A percentile compares a stretch with the other conserved stretches of the same genome.
These are phyloP conservation scores for Malus hybrid DNA, from an alignment of 331 rosid genomes.

Conservation along the genomic window DNA sequence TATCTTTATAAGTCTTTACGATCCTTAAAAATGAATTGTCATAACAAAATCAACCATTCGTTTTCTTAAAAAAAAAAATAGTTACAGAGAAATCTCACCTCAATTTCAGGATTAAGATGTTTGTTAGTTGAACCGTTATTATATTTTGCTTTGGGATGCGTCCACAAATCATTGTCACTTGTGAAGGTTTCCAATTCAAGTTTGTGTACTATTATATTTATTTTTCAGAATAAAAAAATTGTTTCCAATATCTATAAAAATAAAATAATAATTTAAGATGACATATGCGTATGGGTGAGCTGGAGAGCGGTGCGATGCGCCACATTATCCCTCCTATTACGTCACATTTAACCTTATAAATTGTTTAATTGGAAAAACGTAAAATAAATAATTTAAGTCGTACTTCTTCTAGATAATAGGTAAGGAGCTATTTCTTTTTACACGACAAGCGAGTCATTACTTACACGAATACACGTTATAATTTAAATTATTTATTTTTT, in stretches of 20 bases:
- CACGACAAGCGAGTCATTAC: too few species aligned
- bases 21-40: too few species aligned
- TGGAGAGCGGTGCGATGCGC: slow-evolving; percentile 7
- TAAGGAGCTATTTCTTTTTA: neutral
- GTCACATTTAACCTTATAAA: neutral
- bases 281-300: neutral
- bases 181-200: neutral
- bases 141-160: too few species aligned
- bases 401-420: neutral
- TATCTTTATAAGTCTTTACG: fast-evolving
- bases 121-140: too few species aligned
- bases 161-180: too few species aligned
- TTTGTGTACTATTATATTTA: neutral
- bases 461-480: too few species aligned
- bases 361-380: neutral
- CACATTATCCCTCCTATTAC: neutral
- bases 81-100: too few species aligned
- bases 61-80: too few species aligned
- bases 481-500: too few species aligned
- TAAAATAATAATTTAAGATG: neutral
- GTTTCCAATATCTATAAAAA: neutral
- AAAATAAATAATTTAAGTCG: too few species aligned
- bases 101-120: too few species aligned
- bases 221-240: neutral
- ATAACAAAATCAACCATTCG: too few species aligned